These are phyloP conservation scores for Pyrenula aspistea DNA, from an alignment of 495 filamentous ascomycete species.

Conservation along the genomic window DNA sequence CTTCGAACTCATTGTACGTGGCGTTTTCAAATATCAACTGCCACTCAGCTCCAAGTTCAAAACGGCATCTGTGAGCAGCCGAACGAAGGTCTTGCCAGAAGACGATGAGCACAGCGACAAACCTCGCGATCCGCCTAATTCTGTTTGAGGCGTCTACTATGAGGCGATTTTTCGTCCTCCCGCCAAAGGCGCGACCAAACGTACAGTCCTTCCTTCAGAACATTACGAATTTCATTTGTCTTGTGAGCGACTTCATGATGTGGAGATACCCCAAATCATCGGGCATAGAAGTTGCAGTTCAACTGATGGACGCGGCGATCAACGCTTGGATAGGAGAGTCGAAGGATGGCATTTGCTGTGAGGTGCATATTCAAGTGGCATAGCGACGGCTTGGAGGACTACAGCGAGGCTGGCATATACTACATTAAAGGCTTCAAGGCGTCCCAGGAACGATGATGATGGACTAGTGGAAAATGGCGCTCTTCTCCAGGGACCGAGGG, in stretches of 20 bases:
- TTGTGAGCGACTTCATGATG: background rate
- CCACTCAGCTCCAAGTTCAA: conserved; percentile 63
- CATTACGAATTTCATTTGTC: background rate
- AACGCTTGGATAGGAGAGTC: background rate
- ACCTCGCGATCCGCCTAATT: background rate
- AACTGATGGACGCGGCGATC: background rate
- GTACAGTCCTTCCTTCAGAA: background rate
- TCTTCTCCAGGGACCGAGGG: too few species aligned
- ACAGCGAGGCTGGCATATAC: background rate
- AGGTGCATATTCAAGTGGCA: background rate
- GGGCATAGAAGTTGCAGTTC: background rate
- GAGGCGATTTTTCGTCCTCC: too few species aligned
- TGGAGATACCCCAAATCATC: background rate
- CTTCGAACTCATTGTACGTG: conserved; percentile 83
- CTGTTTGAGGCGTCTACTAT: too few species aligned
- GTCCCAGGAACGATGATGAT: background rate
- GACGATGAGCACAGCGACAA: conserved; percentile 11
- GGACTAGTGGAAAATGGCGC: too few species aligned
- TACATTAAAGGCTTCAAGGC: background rate
- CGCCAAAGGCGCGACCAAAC: background rate
- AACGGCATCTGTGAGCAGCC: conserved; percentile 38
- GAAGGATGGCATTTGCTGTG: background rate
- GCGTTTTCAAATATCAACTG: conserved; percentile 77
- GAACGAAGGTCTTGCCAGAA: conserved; percentile 37
- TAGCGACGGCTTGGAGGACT: background rate